phyloP scores from a whole-genome alignment of 768 basidiomycete genomes.

The Sporobolomyces phaffii region DNA sequence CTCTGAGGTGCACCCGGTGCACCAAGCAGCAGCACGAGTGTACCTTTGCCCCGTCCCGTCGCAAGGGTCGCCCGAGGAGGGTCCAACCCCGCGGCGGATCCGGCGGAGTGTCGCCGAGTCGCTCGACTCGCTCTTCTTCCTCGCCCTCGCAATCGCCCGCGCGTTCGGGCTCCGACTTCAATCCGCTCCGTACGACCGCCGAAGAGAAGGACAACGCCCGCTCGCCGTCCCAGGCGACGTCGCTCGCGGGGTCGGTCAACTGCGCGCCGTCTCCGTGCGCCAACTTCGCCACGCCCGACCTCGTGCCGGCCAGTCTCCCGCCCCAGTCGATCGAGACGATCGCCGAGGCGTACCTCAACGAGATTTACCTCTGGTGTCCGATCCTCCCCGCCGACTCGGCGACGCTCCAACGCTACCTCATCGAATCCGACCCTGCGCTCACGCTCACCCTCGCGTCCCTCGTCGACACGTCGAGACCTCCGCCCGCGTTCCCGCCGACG shows the following conservation, averaged over 20 bases:
- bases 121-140: neutral
- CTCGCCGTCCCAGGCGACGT: neutral
- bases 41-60: neutral
- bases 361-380: slow-evolving; percentile 8
- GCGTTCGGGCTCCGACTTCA: neutral
- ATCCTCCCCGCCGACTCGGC: neutral
- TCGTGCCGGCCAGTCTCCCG: neutral
- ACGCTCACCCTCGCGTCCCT: slow-evolving; percentile 5
- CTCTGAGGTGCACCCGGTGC: slow-evolving; percentile 1
- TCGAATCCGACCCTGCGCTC: neutral
- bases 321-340: neutral
- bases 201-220: neutral
- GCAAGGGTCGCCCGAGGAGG: neutral
- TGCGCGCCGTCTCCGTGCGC: neutral
- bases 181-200: neutral
- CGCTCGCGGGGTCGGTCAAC: neutral
- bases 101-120: no score
- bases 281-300: neutral
- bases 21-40: neutral
- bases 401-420: slow-evolving; percentile 1
- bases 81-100: no score
- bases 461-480: slow-evolving; percentile 1
- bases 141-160: neutral
- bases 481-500: neutral
- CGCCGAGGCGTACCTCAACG: neutral